phyloP scores from a whole-genome alignment of 306 rosid species.

The Parietaria judaica region DNA sequence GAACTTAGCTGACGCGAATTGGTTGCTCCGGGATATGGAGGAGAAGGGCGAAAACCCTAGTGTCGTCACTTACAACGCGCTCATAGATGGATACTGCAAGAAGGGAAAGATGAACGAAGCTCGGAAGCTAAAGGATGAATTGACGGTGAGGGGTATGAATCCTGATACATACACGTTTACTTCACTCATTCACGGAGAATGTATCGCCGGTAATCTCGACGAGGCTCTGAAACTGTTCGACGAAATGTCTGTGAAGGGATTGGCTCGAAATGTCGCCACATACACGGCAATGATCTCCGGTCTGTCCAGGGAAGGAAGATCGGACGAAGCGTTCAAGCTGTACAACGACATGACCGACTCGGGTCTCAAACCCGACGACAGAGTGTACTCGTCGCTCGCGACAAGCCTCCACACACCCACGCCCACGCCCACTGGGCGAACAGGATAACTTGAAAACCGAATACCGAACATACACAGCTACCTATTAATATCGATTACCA shows the following conservation, averaged over 20 bases:
- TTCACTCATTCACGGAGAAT: constrained; percentile 68
- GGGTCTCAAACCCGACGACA: constrained; percentile 67
- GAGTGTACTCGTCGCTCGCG: constrained; percentile 56
- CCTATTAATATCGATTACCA: too few relatives aligned
- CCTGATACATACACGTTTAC: constrained; percentile 70
- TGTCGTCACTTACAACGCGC: constrained; percentile 52
- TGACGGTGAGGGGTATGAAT: constrained; percentile 46
- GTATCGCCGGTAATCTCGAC: constrained; percentile 54
- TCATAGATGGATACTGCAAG: constrained; percentile 60
- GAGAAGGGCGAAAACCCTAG: constrained; percentile 48
- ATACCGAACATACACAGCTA: too few relatives aligned
- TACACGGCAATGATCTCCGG: constrained; percentile 66
- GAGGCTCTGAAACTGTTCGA: constrained; percentile 45
- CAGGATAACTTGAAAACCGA: too few relatives aligned
- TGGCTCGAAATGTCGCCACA: constrained; percentile 40
- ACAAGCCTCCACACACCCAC: constrained; percentile 44
- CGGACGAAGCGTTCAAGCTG: constrained; percentile 62
- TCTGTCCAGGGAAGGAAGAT: constrained; percentile 71
- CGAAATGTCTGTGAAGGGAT: constrained; percentile 53
- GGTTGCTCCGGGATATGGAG: constrained; percentile 49
- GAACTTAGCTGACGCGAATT: constrained; percentile 55
- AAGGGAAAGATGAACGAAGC: constrained; percentile 58
- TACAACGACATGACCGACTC: constrained; percentile 61
- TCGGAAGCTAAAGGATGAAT: constrained; percentile 37
- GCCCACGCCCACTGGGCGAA: background rate